A percentile compares a stretch with the other conserved stretches of the same genome.
phyloP scores from a whole-genome alignment of 345 rosid species.

The Populus alba region DNA sequence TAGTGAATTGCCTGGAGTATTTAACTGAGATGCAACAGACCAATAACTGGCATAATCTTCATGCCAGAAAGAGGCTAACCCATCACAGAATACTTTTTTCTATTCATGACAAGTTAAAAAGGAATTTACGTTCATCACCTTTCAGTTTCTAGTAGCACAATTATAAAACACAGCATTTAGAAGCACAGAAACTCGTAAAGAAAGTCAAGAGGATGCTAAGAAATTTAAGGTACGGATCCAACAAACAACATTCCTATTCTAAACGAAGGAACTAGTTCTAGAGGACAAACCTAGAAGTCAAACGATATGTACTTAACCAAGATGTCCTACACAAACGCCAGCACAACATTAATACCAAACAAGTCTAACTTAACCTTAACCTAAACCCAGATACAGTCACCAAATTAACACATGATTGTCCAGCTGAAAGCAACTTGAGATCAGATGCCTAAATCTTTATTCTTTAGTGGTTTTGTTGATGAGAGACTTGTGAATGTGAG shows the following conservation, averaged over 20 bases:
- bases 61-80: background rate
- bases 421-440: background rate
- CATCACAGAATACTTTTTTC: background rate
- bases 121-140: no score
- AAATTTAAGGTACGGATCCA: background rate
- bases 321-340: constrained; percentile 2
- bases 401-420: background rate
- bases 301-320: constrained; percentile 22
- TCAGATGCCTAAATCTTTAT: constrained; percentile 17
- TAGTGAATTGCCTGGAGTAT: background rate
- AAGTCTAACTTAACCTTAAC: background rate
- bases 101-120: background rate
- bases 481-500: constrained; percentile 91
- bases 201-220: background rate
- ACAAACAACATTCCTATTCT: background rate
- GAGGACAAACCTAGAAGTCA: constrained; percentile 21
- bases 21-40: background rate
- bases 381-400: constrained; percentile 11
- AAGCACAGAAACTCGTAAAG: background rate
- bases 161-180: background rate
- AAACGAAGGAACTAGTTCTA: constrained; percentile 5
- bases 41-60: background rate
- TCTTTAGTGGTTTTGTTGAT: constrained; percentile 78
- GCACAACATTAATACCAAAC: background rate
- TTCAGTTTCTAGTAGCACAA: background rate